phyloP scores from a whole-genome alignment of 2,329 filamentous ascomycete genomes.

The Corynespora cassiicola region DNA sequence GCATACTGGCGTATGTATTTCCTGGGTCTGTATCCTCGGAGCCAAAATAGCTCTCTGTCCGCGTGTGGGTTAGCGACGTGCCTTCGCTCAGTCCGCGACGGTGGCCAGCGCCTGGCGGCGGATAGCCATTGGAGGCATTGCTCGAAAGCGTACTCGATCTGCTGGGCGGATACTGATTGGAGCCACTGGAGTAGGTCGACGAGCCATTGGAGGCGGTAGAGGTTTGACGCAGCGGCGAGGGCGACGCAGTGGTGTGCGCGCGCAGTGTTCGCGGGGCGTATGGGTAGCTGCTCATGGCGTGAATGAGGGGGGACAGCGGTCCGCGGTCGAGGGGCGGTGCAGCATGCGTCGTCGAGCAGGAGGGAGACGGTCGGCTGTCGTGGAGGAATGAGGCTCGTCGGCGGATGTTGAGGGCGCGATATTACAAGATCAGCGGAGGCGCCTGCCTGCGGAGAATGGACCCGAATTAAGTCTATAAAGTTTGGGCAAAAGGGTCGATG shows the following conservation, averaged over 20 bases:
- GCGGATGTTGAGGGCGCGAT: conserved; percentile 37
- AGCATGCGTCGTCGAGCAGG: conserved; percentile 38
- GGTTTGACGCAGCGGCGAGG: conserved; percentile 63
- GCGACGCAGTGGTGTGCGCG: conserved; percentile 47
- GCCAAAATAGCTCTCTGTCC: conserved; percentile 54
- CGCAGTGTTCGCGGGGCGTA: conserved; percentile 47
- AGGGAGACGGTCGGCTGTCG: conserved; percentile 16
- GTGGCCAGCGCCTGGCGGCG: conserved; percentile 59
- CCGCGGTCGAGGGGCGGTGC: conserved; percentile 16
- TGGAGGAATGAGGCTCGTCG: conserved; percentile 23
- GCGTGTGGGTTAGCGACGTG: conserved; percentile 60
- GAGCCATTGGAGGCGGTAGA: conserved; percentile 77
- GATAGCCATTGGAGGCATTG: conserved; percentile 68
- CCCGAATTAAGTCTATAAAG: conserved; percentile 15
- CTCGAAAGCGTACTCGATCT: conserved; percentile 76
- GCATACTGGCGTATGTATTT: conserved; percentile 73
- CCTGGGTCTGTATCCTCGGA: conserved; percentile 58
- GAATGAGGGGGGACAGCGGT: conserved; percentile 21
- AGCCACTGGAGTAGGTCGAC: conserved; percentile 68
- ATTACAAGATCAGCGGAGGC: conserved; percentile 31
- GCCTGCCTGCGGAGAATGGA: conserved; percentile 28
- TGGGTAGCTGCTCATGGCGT: conserved; percentile 44
- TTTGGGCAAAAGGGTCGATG: conserved; percentile 23
- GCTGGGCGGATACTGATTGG: conserved; percentile 62
- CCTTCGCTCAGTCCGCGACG: conserved; percentile 80